Evolutionary conservation across 257 asterid genomes (phyloP), one percentile per base, ranked within the genome.

Genomic region (Anisodus acutangulus): DNA sequence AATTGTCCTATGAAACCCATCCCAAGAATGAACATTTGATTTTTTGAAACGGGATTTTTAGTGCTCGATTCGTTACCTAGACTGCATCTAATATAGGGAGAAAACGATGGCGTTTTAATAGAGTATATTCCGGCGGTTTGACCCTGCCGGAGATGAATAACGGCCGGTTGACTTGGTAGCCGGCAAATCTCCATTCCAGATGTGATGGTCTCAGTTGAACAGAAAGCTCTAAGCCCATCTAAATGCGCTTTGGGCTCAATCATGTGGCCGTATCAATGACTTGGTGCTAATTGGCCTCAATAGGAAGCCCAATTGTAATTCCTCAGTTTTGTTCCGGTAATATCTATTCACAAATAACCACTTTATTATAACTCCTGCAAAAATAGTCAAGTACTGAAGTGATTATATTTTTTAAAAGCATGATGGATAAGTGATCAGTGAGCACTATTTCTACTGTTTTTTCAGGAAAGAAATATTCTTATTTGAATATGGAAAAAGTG

Each of bases 1-100:
- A 86, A 93, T 84, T 90, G 89, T n/a, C 97, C 99, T 1, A 94
- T 95, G 79, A 90, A 96, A 80, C 99, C 99, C 94, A 92, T 91
- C 19, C 99, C 99, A 41, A 96, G 90, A 83, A 93, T 87, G 92
- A 96, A 92, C 98, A 96, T 92, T 51, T 87, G 89, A 60, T 84
- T 82, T 47, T 88, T 85, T 84, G 84, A 82, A 67, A 79, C 59
- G 41, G 87, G 68, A 17, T 72, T 84, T 26, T 78, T 79, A 31
- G 60, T 22, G 19, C 37, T 58, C 53, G 82, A 82, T 82, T 55
- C 79, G 11, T 82, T 83, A 39, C 8, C 35, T 64, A 86, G 82
- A 87, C 84, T 85, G 91, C 92, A 89, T 81, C 91, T 82, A 81
- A 76, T 83, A 9, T 54, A 16, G 22, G 83, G 79, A 2, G 60